Evolutionary conservation across 2,329 filamentous ascomycete genomes (phyloP).

Genomic region (Sclerotinia glacialis): DNA sequence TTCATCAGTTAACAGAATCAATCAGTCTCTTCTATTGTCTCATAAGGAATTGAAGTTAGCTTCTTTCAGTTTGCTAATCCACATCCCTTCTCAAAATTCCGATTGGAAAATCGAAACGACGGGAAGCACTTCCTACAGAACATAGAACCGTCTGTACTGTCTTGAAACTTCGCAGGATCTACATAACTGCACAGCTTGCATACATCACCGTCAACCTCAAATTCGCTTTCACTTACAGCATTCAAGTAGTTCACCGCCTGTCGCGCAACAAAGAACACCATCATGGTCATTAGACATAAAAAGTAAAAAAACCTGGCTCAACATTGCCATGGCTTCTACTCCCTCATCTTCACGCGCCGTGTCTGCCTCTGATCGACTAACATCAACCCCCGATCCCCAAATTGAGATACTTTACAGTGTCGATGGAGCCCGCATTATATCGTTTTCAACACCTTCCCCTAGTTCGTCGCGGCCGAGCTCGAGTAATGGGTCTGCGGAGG

Average conservation of each 20-base stretch:
- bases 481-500: slow-evolving; percentile 37
- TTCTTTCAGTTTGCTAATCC: not conserved
- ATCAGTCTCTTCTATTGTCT: slow-evolving; percentile 1
- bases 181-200: not conserved
- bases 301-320: not conserved
- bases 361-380: slow-evolving; percentile 22
- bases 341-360: slow-evolving; percentile 29
- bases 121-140: not conserved
- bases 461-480: slow-evolving; percentile 26
- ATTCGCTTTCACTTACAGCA: not conserved
- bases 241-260: not conserved
- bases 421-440: slow-evolving; percentile 45
- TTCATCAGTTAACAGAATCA: not conserved
- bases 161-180: not conserved
- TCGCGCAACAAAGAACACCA: slow-evolving; percentile 1
- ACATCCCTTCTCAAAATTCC: not conserved
- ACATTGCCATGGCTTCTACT: slow-evolving; percentile 29
- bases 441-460: slow-evolving; percentile 48
- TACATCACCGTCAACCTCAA: not conserved
- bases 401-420: slow-evolving; percentile 39
- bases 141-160: not conserved
- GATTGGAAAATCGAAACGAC: not conserved
- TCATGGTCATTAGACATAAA: slow-evolving; percentile 21
- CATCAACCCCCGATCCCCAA: slow-evolving; percentile 33
- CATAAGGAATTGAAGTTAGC: not conserved